Evolutionary conservation across 148 eudicot species (phyloP).

Genomic region (Rhododendron vialii): DNA sequence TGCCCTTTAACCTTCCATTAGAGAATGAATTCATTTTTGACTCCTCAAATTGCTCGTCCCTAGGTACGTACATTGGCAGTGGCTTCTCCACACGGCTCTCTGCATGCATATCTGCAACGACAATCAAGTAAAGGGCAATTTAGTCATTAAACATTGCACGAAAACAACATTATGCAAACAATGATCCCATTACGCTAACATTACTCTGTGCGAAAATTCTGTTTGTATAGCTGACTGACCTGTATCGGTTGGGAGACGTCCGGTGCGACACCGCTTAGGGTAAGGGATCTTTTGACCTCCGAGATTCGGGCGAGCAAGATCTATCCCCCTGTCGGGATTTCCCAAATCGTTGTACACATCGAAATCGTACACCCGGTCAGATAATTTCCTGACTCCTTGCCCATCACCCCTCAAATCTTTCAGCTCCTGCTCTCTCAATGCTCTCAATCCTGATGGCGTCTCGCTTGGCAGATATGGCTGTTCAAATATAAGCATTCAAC

Average conservation of each 20-base stretch:
- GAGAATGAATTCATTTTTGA: conserved; percentile 66
- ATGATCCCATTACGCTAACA: neutral
- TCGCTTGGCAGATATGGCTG: conserved; percentile 90
- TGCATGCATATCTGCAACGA: conserved; percentile 35
- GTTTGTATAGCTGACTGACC: conserved; percentile 31
- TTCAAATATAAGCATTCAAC: neutral
- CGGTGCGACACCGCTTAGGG: conserved; percentile 91
- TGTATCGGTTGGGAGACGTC: conserved; percentile 69
- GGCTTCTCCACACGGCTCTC: conserved; percentile 98
- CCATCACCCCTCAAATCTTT: conserved; percentile 80
- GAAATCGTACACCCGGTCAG: conserved; percentile 68
- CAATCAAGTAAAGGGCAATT: neutral
- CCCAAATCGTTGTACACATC: conserved; percentile 90
- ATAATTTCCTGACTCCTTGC: conserved; percentile 60
- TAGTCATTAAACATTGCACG: neutral
- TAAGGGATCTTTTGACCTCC: conserved; percentile 74
- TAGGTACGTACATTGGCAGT: conserved; percentile 74
- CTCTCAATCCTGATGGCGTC: conserved; percentile 78
- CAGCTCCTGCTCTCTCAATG: conserved; percentile 74
- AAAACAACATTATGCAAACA: neutral
- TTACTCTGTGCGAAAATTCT: neutral
- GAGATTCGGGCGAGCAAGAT: conserved; percentile 56
- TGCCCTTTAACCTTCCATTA: conserved; percentile 71
- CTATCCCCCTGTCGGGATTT: conserved; percentile 67
- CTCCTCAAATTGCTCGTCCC: conserved; percentile 94